phyloP scores from a whole-genome alignment of 1,139 yeast genomes.

The Lodderomyces jiufengensis region DNA sequence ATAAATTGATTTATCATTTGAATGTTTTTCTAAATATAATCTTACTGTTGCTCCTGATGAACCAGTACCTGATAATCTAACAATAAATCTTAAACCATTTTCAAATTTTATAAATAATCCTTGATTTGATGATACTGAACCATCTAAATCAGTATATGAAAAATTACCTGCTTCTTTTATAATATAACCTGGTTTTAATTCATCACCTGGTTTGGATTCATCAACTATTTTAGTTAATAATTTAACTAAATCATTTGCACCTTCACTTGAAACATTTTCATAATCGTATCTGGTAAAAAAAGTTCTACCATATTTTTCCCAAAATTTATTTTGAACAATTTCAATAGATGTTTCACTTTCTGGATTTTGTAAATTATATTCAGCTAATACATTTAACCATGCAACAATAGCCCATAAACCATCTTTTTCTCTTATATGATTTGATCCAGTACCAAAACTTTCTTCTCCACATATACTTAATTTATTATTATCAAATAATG shows the following conservation, averaged over 20 bases:
- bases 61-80: slow-evolving; percentile 95
- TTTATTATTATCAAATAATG: slow-evolving; percentile 87
- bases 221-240: slow-evolving; percentile 44
- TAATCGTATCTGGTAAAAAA: slow-evolving; percentile 95
- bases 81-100: slow-evolving; percentile 82
- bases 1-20: slow-evolving; percentile 53
- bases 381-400: slow-evolving; percentile 94
- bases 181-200: slow-evolving; percentile 43
- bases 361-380: slow-evolving; percentile 56
- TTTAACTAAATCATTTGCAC: slow-evolving; percentile 68
- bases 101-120: slow-evolving; percentile 82
- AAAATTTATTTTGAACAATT: slow-evolving; percentile 78
- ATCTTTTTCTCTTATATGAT: slow-evolving; percentile 96
- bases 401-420: slow-evolving; percentile 98
- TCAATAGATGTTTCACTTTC: slow-evolving; percentile 59
- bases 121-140: slow-evolving; percentile 86
- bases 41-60: slow-evolving; percentile 97
- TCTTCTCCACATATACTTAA: slow-evolving; percentile 98
- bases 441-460: slow-evolving; percentile 96
- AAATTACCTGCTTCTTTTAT: slow-evolving; percentile 83
- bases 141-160: slow-evolving; percentile 91
- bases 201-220: slow-evolving; percentile 38
- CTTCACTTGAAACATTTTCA: slow-evolving; percentile 75
- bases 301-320: slow-evolving; percentile 95
- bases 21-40: slow-evolving; percentile 83